Conservation (phyloP, 257 asterid genomes). For the Perilla frutescens region DNA sequence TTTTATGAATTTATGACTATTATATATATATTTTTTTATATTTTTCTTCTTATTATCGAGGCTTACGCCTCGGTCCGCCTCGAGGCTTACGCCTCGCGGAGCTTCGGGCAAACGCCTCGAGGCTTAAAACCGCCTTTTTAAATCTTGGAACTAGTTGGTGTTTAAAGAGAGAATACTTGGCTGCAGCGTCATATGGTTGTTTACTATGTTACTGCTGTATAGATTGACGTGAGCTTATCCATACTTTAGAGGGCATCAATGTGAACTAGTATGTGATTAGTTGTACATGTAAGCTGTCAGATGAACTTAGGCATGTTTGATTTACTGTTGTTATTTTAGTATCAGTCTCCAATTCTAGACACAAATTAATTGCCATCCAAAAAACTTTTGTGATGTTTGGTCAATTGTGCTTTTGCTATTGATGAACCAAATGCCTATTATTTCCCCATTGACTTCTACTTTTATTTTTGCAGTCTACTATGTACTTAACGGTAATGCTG, state of each 20-base stretch:
- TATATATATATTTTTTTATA: no score
- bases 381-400: background rate
- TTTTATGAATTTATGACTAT: no score
- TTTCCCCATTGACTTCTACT: background rate
- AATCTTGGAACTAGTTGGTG: conserved; percentile 21
- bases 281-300: background rate
- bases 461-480: background rate
- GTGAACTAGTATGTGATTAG: background rate
- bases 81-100: no score
- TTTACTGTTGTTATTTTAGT: background rate
- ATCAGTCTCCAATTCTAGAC: background rate
- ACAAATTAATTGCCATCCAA: background rate
- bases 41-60: no score
- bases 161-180: conserved; percentile 6
- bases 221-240: background rate
- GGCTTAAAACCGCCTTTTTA: no score
- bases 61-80: no score
- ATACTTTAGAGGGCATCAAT: background rate
- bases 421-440: conserved; percentile 4
- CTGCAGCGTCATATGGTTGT: conserved; percentile 13
- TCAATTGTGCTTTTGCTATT: background rate
- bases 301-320: background rate
- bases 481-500: background rate
- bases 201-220: background rate
- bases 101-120: no score